A percentile compares a stretch with the other conserved stretches of the same genome.
Evolutionary conservation across 1,139 yeast species (phyloP).

Genomic region (Geotrichum aggregatum): DNA sequence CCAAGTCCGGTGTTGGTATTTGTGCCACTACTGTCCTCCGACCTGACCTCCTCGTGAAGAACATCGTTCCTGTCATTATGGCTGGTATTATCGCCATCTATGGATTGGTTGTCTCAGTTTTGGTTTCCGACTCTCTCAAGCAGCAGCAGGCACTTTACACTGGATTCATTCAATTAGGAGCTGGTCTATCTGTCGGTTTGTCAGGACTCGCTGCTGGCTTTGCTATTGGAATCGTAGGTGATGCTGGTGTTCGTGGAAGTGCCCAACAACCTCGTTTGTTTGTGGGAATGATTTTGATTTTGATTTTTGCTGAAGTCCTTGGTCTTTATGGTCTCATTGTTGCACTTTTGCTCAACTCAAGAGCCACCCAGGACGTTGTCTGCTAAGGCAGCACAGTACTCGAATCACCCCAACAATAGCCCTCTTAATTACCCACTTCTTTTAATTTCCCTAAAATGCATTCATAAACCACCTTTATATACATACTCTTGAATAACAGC

Average conservation of each 20-base stretch:
- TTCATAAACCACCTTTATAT: neutral
- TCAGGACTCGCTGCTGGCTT: constrained; percentile 97
- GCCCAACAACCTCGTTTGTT: constrained; percentile 96
- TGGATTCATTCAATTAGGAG: constrained; percentile 95
- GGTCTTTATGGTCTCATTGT: constrained; percentile 95
- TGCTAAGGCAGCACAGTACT: constrained; percentile 47
- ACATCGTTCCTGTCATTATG: constrained; percentile 82
- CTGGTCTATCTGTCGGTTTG: constrained; percentile 93
- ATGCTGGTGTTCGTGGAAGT: constrained; percentile 94
- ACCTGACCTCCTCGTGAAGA: constrained; percentile 62
- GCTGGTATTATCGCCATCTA: constrained; percentile 95
- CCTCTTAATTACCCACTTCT: no score
- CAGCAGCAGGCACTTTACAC: constrained; percentile 84
- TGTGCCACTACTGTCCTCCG: constrained; percentile 95
- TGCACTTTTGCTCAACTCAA: constrained; percentile 86
- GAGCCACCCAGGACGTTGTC: constrained; percentile 86
- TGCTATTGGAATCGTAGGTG: constrained; percentile 98
- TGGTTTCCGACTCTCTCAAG: constrained; percentile 86
- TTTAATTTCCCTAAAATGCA: neutral
- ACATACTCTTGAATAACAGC: neutral
- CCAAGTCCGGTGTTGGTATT: constrained; percentile 97
- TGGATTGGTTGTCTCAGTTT: constrained; percentile 92
- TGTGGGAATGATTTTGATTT: constrained; percentile 78
- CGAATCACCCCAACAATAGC: neutral
- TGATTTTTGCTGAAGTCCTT: constrained; percentile 96